Evolutionary conservation across 139 green algal genomes (phyloP).

Genomic region (Raphidocelis subcapitata): DNA sequence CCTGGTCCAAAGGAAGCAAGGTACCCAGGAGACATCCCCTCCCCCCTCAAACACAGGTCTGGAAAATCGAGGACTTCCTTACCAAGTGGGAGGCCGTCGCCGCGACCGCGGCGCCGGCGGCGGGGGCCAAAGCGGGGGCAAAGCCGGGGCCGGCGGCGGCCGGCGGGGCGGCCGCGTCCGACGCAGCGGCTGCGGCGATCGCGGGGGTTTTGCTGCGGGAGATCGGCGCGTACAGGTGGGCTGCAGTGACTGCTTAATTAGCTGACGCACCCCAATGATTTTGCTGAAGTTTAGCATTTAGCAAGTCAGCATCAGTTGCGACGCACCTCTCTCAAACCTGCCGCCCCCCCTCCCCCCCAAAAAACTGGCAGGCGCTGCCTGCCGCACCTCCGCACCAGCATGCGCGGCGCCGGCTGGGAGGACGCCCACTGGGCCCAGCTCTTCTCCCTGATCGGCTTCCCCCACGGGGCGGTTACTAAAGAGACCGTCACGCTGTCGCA

Average conservation of each 20-base stretch:
- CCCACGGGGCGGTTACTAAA: slow-evolving; percentile 42
- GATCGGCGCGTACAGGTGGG: slow-evolving; percentile 34
- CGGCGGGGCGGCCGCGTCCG: neutral
- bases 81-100: slow-evolving; percentile 56
- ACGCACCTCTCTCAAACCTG: no score
- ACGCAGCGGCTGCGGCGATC: slow-evolving; percentile 20
- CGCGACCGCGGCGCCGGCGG: neutral
- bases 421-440: slow-evolving; percentile 77
- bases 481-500: slow-evolving; percentile 72
- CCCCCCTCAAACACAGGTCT: no score
- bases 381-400: slow-evolving; percentile 65
- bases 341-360: no score
- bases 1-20: no score
- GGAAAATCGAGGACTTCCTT: slow-evolving; percentile 84
- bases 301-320: no score
- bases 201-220: slow-evolving; percentile 26
- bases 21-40: no score
- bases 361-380: slow-evolving; percentile 59
- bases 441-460: slow-evolving; percentile 67
- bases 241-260: no score
- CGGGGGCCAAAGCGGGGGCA: neutral
- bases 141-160: neutral
- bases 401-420: slow-evolving; percentile 70
- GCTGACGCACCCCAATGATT: neutral
- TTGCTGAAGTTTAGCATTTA: neutral